phyloP scores from a whole-genome alignment of 805 yeast genomes.

The Saturnispora saitoi region DNA sequence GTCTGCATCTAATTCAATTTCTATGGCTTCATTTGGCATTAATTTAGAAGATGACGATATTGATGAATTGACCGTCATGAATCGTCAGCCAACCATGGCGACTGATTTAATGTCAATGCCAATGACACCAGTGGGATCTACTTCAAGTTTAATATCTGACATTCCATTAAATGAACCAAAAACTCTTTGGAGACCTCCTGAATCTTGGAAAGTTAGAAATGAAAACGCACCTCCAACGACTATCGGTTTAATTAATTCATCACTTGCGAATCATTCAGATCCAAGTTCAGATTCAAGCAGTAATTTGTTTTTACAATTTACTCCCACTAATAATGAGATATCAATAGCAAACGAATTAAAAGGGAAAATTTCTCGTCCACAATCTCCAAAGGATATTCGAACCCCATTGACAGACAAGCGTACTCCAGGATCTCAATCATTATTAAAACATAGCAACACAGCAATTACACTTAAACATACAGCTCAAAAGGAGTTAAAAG shows the following conservation, averaged over 20 bases:
- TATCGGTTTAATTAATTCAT: neutral
- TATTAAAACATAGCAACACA: neutral
- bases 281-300: constrained; percentile 1
- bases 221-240: constrained; percentile 12
- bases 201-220: constrained; percentile 50
- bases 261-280: neutral
- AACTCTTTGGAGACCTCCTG: constrained; percentile 46
- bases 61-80: neutral
- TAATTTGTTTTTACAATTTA: neutral
- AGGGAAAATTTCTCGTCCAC: constrained; percentile 8
- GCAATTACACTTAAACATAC: neutral
- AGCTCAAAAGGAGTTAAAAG: constrained; percentile 20
- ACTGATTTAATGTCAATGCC: constrained; percentile 17
- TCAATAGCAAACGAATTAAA: neutral
- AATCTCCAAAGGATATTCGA: constrained; percentile 1
- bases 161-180: constrained; percentile 7
- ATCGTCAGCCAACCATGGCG: neutral
- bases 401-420: neutral
- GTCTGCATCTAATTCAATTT: constrained; percentile 11
- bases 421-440: neutral
- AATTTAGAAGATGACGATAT: constrained; percentile 21
- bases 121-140: constrained; percentile 13
- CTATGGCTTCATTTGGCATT: constrained; percentile 17
- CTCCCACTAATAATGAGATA: neutral
- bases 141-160: constrained; percentile 16